These are phyloP conservation scores for Trichophyton rubrum DNA, from an alignment of 2,329 filamentous ascomycete genomes.

Conservation along the genomic window DNA sequence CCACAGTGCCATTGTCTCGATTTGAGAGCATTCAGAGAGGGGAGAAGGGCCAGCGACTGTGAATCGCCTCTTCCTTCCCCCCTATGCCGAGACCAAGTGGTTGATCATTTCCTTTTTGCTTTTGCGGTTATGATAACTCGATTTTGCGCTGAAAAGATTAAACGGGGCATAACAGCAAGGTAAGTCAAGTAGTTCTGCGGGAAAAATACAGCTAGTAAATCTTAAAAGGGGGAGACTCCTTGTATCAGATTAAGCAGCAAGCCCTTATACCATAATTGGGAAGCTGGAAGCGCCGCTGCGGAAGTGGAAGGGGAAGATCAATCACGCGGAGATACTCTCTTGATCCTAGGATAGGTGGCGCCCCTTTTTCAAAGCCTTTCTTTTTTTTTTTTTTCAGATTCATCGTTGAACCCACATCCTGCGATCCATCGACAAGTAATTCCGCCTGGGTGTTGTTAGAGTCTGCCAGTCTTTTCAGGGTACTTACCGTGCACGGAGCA, in stretches of 20 bases:
- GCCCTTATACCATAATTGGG: constrained; percentile 2
- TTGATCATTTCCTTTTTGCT: neutral
- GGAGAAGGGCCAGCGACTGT: neutral
- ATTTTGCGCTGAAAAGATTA: neutral
- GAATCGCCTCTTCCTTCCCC: neutral
- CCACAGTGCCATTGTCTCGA: neutral
- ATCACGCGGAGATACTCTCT: neutral
- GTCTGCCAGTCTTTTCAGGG: neutral
- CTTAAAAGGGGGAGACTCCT: neutral
- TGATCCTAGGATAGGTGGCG: neutral
- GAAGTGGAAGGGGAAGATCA: neutral
- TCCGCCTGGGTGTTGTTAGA: neutral
- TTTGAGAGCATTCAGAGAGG: neutral
- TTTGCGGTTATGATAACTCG: neutral
- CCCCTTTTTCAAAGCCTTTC: neutral
- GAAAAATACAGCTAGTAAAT: constrained; percentile 1
- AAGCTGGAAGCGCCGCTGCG: constrained; percentile 5
- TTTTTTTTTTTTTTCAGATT: neutral
- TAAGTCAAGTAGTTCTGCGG: neutral
- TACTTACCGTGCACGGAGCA: neutral
- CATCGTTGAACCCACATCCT: neutral
- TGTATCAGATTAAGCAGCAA: neutral
- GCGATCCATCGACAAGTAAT: neutral
- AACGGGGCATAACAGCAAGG: neutral
- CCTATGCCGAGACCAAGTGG: neutral